Evolutionary conservation across 2,329 filamentous ascomycete genomes (phyloP), one percentile per base, ranked within the genome.

Genomic region (Sporothrix inflata): DNA sequence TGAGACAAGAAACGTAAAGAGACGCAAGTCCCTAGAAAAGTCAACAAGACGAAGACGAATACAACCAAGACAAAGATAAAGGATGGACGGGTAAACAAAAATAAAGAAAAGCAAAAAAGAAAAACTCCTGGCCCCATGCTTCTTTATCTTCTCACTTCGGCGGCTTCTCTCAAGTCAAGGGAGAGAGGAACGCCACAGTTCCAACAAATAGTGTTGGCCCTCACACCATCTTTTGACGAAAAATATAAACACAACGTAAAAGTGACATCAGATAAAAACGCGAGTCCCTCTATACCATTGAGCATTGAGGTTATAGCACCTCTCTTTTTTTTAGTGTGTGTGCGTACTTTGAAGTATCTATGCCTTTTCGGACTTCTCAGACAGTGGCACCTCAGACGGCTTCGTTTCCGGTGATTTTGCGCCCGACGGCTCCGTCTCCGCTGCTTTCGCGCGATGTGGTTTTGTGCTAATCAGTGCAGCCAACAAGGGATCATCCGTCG

Each of bases 121-220:
- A 8, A 55, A 71, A 71, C 69, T 53, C 69, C 69, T 40, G 34
- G 57, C 49, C 60, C 69, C 69, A 71, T 71, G 69, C 69, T 30
- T 63, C 40, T 45, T 63, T 61, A 53, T 66, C 69, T 65, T 65
- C 60, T 42, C 60, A 45, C 38, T 16, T 65, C 12, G 11, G 12
- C 38, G 21, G 38, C 19, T n/a, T 49, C 47, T 19, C 14, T 47
- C 14, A n/a, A n/a, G n/a, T n/a, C 2, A 16, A 16, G 14, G 19
- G 42, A 34, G 42, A 16, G 19, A 47, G 14, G 42, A 6, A 47
- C 42, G 19, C 42, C 42, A 5, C 6, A 47, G 5, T 11, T 47
- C 42, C 42, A 47, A 5, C 42, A 47, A 19, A 47, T 47, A 19
- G 42, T 16, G 49, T 24, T 27, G n/a, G 11, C 21, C 12, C 49